Percentiles rank a stretch among this genome's conserved stretches.
Conservation (phyloP, 1,139 yeast species). For the Hansenula sp. region DNA sequence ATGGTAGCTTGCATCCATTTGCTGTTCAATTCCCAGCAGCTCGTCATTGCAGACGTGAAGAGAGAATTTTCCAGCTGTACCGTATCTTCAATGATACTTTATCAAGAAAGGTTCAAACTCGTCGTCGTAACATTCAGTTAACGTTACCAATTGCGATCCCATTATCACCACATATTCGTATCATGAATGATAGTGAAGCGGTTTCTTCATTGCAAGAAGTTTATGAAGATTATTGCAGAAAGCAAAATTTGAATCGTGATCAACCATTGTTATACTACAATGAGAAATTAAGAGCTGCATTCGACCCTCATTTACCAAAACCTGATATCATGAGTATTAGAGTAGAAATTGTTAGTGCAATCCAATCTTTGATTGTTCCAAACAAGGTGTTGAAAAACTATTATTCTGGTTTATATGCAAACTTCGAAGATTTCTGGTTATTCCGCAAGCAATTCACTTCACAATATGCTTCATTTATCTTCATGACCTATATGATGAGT, state of each 20-base stretch:
- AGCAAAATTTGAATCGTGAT: constrained; percentile 73
- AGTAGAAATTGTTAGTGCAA: constrained; percentile 86
- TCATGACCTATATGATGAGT: constrained; percentile 92
- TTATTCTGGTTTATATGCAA: constrained; percentile 58
- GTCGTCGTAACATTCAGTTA: constrained; percentile 80
- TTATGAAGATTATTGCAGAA: constrained; percentile 83
- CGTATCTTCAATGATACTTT: constrained; percentile 81
- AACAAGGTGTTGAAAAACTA: constrained; percentile 74
- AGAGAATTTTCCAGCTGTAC: constrained; percentile 86
- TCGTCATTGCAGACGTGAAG: constrained; percentile 95
- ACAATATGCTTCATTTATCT: constrained; percentile 92
- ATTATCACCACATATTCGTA: constrained; percentile 88
- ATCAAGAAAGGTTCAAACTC: constrained; percentile 77
- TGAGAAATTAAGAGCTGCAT: constrained; percentile 86
- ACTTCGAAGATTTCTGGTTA: constrained; percentile 94
- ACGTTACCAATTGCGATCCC: constrained; percentile 93
- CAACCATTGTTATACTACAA: constrained; percentile 86
- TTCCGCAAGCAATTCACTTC: constrained; percentile 94
- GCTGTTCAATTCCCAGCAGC: constrained; percentile 98
- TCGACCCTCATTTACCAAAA: constrained; percentile 87
- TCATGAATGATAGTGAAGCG: constrained; percentile 77
- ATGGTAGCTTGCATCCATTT: constrained; percentile 87
- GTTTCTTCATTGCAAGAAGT: constrained; percentile 80
- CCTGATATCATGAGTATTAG: constrained; percentile 87
- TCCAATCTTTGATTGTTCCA: constrained; percentile 85